phyloP scores from a whole-genome alignment of 2,329 filamentous ascomycete genomes.

The Claviceps lovelessii region DNA sequence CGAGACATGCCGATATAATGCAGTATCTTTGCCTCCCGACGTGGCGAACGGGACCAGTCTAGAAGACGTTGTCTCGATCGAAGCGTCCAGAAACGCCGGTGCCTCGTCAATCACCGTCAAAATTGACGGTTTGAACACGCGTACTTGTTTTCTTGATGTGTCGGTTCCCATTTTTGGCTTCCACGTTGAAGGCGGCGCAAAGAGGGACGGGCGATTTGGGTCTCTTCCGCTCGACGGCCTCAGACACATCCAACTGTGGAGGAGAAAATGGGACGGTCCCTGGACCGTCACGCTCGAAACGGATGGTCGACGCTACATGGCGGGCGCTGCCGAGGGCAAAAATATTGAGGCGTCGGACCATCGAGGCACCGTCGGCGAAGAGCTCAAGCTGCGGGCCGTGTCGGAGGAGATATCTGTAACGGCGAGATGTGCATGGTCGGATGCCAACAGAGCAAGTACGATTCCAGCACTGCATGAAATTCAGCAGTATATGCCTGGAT shows the following conservation, averaged over 20 bases:
- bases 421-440: slow-evolving; percentile 75
- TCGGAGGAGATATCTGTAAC: slow-evolving; percentile 38
- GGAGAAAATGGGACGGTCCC: slow-evolving; percentile 58
- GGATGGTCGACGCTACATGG: slow-evolving; percentile 5
- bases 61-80: slow-evolving; percentile 48
- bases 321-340: background rate
- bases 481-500: slow-evolving; percentile 59
- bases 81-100: slow-evolving; percentile 17
- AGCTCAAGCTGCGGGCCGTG: slow-evolving; percentile 7
- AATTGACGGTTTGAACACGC: slow-evolving; percentile 60
- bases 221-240: slow-evolving; percentile 48
- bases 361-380: slow-evolving; percentile 2
- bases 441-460: slow-evolving; percentile 54
- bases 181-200: slow-evolving; percentile 43
- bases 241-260: slow-evolving; percentile 63
- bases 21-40: slow-evolving; percentile 42
- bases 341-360: background rate
- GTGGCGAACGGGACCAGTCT: slow-evolving; percentile 36
- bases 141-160: slow-evolving; percentile 62
- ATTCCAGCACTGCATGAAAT: slow-evolving; percentile 80
- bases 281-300: slow-evolving; percentile 48
- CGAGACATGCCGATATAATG: slow-evolving; percentile 56
- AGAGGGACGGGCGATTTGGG: slow-evolving; percentile 51
- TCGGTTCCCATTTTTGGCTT: slow-evolving; percentile 52
- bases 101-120: slow-evolving; percentile 44